phyloP scores from a whole-genome alignment of 2,329 filamentous ascomycete species.

The Paecilomyces fulvus region DNA sequence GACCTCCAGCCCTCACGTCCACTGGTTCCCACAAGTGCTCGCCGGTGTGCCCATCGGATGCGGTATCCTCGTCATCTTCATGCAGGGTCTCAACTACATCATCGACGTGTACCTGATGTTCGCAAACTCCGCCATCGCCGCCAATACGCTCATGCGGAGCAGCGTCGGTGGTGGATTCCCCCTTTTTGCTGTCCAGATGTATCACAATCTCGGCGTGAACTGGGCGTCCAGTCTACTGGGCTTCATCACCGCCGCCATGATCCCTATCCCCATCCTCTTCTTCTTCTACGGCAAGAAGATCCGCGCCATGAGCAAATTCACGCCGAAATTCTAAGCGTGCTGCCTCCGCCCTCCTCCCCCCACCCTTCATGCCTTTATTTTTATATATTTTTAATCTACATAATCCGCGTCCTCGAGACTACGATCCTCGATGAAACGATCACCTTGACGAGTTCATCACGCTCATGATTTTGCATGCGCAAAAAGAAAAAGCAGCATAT shows the following conservation, averaged over 20 bases:
- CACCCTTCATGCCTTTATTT: not conserved
- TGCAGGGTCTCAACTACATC: slow-evolving; percentile 36
- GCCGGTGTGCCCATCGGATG: slow-evolving; percentile 37
- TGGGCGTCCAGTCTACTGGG: slow-evolving; percentile 33
- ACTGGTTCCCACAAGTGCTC: slow-evolving; percentile 40
- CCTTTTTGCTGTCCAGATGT: slow-evolving; percentile 31
- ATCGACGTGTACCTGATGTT: slow-evolving; percentile 34
- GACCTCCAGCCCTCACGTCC: slow-evolving; percentile 34
- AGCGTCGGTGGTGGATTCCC: slow-evolving; percentile 27
- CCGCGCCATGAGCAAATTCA: slow-evolving; percentile 34
- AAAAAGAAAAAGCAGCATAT: no score
- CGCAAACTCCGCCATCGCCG: slow-evolving; percentile 33
- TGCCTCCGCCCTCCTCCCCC: no score
- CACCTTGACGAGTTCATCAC: no score
- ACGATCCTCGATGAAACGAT: no score
- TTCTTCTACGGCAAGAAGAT: slow-evolving; percentile 40
- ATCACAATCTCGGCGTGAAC: slow-evolving; percentile 27
- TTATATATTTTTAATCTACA: not conserved
- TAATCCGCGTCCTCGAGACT: not conserved
- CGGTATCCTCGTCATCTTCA: slow-evolving; percentile 36
- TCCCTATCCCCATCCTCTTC: slow-evolving; percentile 43
- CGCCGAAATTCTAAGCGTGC: slow-evolving; percentile 7
- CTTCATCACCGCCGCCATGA: slow-evolving; percentile 30
- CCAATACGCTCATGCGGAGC: slow-evolving; percentile 28
- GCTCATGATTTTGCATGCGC: no score